A percentile compares a stretch with the other conserved stretches of the same genome.
Conservation (phyloP, 73 alveolate species). For the Paramecium sexaurelia region DNA sequence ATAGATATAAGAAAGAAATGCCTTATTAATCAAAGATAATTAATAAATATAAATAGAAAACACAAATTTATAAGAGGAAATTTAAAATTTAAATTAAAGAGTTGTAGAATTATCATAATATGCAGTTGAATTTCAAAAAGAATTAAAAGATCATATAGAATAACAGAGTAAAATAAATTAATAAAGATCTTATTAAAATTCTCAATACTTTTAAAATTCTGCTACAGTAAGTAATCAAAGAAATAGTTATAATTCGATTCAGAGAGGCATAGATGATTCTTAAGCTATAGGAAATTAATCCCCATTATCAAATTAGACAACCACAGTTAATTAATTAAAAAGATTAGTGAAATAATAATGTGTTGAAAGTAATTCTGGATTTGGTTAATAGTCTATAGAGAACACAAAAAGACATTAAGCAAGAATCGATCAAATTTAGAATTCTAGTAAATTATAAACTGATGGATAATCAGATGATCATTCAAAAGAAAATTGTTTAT, state of each 20-base stretch:
- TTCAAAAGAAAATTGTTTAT: background rate
- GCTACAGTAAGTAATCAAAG: conserved; percentile 4
- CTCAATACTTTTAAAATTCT: background rate
- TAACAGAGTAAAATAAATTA: background rate
- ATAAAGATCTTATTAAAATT: conserved; percentile 13
- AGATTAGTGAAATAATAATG: background rate
- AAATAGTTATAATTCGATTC: background rate
- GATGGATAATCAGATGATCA: background rate
- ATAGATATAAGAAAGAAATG: background rate
- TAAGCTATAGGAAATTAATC: background rate
- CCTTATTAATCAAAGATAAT: background rate
- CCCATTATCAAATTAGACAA: background rate
- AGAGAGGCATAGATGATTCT: conserved; percentile 24
- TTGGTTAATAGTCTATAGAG: background rate
- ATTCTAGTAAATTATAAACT: background rate
- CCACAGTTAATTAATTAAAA: background rate
- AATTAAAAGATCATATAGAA: conserved; percentile 14
- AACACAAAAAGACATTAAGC: conserved; percentile 27
- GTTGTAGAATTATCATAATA: background rate
- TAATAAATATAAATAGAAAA: background rate
- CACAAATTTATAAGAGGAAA: background rate
- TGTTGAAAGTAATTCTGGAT: background rate
- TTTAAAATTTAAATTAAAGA: background rate
- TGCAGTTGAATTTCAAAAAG: background rate
- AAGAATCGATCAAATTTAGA: background rate